Evolutionary conservation across 2,329 filamentous ascomycete genomes (phyloP).

Genomic region (Penicillium sp.): DNA sequence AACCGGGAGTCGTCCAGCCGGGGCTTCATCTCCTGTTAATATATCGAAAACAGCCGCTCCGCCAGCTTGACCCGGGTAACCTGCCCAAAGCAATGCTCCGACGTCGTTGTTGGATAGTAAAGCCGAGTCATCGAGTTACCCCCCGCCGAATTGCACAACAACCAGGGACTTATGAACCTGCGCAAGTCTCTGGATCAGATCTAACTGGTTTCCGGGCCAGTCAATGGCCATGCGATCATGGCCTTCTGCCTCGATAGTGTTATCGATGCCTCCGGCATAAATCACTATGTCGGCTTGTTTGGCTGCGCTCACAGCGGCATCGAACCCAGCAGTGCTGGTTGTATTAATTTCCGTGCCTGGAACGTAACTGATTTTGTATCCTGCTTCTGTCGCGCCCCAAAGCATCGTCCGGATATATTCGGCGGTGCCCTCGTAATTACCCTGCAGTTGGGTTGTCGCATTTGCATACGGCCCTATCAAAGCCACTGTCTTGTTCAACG

Average conservation of each 20-base stretch:
- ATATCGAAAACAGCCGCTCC: slow-evolving; percentile 39
- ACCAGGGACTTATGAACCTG: slow-evolving; percentile 16
- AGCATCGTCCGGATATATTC: slow-evolving; percentile 23
- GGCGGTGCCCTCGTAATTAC: slow-evolving; percentile 55
- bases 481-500: slow-evolving; percentile 42
- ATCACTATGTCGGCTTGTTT: slow-evolving; percentile 45
- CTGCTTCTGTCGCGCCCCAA: not conserved
- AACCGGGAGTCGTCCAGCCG: slow-evolving; percentile 38
- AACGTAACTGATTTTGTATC: not conserved
- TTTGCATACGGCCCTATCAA: slow-evolving; percentile 58
- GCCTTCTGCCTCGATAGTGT: slow-evolving; percentile 16
- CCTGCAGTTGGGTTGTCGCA: slow-evolving; percentile 54
- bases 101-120: slow-evolving; percentile 34
- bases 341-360: not conserved
- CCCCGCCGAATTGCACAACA: slow-evolving; percentile 37
- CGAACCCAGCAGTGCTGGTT: not conserved
- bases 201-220: slow-evolving; percentile 3
- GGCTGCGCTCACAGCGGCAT: slow-evolving; percentile 31
- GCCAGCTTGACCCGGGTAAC: slow-evolving; percentile 41
- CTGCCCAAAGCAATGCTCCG: slow-evolving; percentile 38
- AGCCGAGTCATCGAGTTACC: slow-evolving; percentile 37
- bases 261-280: slow-evolving; percentile 39
- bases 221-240: not conserved
- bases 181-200: not conserved
- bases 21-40: slow-evolving; percentile 32